Percentiles rank a stretch among this genome's conserved stretches.
Conservation (phyloP, 1,284 basidiomycete genomes). For the Tausonia pullulans region DNA sequence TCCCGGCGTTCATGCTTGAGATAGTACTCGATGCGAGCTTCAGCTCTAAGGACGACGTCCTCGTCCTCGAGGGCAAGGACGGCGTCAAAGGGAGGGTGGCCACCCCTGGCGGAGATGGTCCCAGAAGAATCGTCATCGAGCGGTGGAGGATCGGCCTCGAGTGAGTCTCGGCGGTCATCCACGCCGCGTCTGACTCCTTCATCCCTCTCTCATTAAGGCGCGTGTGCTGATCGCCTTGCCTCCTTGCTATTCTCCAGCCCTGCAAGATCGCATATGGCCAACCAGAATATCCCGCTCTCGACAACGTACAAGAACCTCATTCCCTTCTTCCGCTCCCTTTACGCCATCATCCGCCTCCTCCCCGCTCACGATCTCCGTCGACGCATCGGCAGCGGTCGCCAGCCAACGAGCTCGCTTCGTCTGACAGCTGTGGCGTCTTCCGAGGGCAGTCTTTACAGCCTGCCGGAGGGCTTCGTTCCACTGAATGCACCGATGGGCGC, state of each 20-base stretch:
- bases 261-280: no score
- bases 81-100: background rate
- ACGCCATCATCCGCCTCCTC: slow-evolving; percentile 3
- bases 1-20: slow-evolving; percentile 5
- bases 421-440: no score
- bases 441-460: no score
- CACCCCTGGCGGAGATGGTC: no score
- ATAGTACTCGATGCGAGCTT: slow-evolving; percentile 2
- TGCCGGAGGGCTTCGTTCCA: no score
- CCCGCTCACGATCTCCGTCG: slow-evolving; percentile 3
- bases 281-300: background rate
- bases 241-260: no score
- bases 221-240: no score
- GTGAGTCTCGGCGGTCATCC: background rate
- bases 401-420: background rate
- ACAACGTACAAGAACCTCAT: slow-evolving; percentile 9
- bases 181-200: no score
- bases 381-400: slow-evolving; percentile 3
- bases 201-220: no score
- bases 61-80: slow-evolving; percentile 1
- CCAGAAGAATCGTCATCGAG: slow-evolving; percentile 1
- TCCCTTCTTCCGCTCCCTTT: slow-evolving; percentile 8
- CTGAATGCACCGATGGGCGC: background rate
- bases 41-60: slow-evolving; percentile 1
- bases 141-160: slow-evolving; percentile 10